Conservation (phyloP, 257 asterid species). For the Thymus quinquecostatus region DNA sequence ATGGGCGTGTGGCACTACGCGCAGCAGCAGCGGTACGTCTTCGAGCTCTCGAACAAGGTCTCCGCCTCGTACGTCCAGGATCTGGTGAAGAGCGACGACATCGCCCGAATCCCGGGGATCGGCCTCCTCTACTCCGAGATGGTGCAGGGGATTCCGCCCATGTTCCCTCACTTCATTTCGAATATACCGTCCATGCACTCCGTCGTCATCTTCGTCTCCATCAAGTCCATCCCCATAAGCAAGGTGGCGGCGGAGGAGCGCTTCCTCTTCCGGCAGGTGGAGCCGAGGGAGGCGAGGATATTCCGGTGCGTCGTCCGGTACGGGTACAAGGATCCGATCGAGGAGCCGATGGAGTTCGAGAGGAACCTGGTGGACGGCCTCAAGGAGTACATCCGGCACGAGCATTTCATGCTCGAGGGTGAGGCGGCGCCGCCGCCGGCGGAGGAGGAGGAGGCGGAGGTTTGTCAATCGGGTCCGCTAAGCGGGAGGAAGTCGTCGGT, state of each 20-base stretch:
- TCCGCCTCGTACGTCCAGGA: slow-evolving; percentile 45
- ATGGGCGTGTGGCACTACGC: slow-evolving; percentile 77
- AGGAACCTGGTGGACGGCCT: slow-evolving; percentile 46
- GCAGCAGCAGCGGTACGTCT: slow-evolving; percentile 52
- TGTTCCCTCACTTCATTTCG: slow-evolving; percentile 60
- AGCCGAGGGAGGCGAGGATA: slow-evolving; percentile 47
- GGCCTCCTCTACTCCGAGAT: slow-evolving; percentile 67
- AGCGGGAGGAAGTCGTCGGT: slow-evolving; percentile 5
- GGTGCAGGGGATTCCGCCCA: slow-evolving; percentile 80
- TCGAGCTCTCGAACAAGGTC: slow-evolving; percentile 67
- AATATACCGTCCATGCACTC: slow-evolving; percentile 66
- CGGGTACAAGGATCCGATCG: slow-evolving; percentile 65
- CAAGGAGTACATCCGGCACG: slow-evolving; percentile 54
- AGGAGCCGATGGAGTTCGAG: slow-evolving; percentile 57
- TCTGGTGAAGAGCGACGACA: slow-evolving; percentile 34
- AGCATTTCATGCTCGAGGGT: slow-evolving; percentile 44
- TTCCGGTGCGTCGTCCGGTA: slow-evolving; percentile 70
- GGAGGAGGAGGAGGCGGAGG: slow-evolving; percentile 11
- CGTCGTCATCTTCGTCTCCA: slow-evolving; percentile 62
- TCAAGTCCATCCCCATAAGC: slow-evolving; percentile 69
- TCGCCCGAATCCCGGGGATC: slow-evolving; percentile 61
- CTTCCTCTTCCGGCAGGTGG: slow-evolving; percentile 61
- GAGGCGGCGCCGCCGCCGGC: background rate
- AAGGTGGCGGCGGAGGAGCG: slow-evolving; percentile 58
- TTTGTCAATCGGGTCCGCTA: slow-evolving; percentile 29